Base-by-base conservation (phyloP, 78 protist genomes). In the Polysphondylium violaceum region DNA sequence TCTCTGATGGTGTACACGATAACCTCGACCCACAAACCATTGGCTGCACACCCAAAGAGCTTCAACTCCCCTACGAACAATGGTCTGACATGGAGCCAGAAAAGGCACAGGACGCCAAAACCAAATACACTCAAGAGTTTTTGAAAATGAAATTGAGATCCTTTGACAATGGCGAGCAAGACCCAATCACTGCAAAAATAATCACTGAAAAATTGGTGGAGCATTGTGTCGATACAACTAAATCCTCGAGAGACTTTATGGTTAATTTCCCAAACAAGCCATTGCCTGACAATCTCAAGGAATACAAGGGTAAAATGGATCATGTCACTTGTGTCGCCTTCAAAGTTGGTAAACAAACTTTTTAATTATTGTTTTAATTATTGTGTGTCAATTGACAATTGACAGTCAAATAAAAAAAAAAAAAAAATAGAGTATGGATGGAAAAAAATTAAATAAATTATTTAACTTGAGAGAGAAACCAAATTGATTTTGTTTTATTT, bases 281-380 rank as follows among this genome's bases (percentile, higher is more conserved):
- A 8, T 64, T 76, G 40, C 93, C 91, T 4, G 86, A 92, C 35
- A 88, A 85, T 36, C 36, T 65, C n/a, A 75, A 78, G n/a, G 59
- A 59, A 43, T 92, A 92, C 43, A 88, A 88, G 51, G 95, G 95
- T 50, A 92, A 92, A 58, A 92, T 92, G 95, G 95, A 92, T 65
- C 95, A 92, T 60, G 47, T 79, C 7, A 92, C 95, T 8, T 81
- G 92, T 76, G 73, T 92, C 5, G 76, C 88, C 33, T 74, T 89
- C 53, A 71, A 47, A 50, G 94, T 89, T 55, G 94, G 91, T 31
- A 83, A 69, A 59, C 91, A 83, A 31, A 21, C 73, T 21, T 11
- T 76, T 29, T 87, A 65, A 83, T n/a, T n/a, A n/a, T n/a, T n/a
- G n/a, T n/a, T n/a, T n/a, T n/a, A n/a, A n/a, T n/a, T n/a, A n/a